Conservation (phyloP, 805 yeast genomes). For the Diddensiella transvaalensis region DNA sequence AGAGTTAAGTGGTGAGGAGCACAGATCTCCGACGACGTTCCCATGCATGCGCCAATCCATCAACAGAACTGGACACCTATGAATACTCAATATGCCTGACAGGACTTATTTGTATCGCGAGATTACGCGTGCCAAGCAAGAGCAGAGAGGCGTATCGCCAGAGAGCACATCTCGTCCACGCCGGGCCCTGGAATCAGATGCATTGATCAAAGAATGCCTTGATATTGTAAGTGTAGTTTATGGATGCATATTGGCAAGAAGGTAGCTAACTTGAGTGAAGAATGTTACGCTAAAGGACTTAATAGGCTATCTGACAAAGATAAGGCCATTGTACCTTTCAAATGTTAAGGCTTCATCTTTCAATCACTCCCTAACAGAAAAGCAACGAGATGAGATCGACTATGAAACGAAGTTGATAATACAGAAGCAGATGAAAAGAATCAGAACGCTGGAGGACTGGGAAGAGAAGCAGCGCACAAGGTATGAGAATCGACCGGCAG, state of each 20-base stretch:
- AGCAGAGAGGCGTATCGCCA: slow-evolving; percentile 9
- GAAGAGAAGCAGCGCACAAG: slow-evolving; percentile 25
- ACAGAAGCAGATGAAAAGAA: slow-evolving; percentile 32
- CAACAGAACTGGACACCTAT: background rate
- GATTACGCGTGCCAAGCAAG: slow-evolving; percentile 18
- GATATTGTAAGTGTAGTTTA: slow-evolving; percentile 20
- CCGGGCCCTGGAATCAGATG: slow-evolving; percentile 19
- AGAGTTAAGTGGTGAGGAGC: no score
- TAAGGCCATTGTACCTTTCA: slow-evolving; percentile 33
- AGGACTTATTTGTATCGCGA: slow-evolving; percentile 20
- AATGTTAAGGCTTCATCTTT: slow-evolving; percentile 17
- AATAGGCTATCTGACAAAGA: slow-evolving; percentile 19
- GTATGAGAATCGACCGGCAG: slow-evolving; percentile 14
- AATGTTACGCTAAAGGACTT: slow-evolving; percentile 21
- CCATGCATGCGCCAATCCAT: no score
- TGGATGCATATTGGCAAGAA: background rate
- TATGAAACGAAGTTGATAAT: slow-evolving; percentile 35
- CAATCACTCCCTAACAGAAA: slow-evolving; percentile 30
- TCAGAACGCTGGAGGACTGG: slow-evolving; percentile 28
- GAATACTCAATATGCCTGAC: slow-evolving; percentile 8
- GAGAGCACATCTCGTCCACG: background rate
- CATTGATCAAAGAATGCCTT: slow-evolving; percentile 27
- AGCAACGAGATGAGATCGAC: slow-evolving; percentile 39
- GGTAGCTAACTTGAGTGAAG: slow-evolving; percentile 4
- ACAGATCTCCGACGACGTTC: no score